These are phyloP conservation scores for Smallanthus sonchifolius DNA, from an alignment of 129 eudicot species.

Conservation along the genomic window DNA sequence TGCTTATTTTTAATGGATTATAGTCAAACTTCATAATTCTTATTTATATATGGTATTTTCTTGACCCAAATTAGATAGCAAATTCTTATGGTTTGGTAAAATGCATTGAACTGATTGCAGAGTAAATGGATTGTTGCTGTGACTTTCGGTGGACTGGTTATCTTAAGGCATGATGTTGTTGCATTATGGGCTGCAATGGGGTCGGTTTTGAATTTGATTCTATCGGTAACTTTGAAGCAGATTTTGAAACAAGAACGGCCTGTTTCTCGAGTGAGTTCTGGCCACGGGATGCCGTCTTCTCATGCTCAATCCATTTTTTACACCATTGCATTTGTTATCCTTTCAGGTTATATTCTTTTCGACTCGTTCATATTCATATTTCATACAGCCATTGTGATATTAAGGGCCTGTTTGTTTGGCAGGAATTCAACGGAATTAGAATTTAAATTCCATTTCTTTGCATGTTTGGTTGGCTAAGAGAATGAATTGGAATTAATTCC, in stretches of 20 bases:
- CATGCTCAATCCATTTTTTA: conserved; percentile 82
- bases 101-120: conserved; percentile 37
- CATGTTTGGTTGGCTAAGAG: too few relatives aligned
- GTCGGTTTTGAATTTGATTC: conserved; percentile 42
- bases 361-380: background rate
- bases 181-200: conserved; percentile 77
- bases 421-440: too few relatives aligned
- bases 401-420: too few relatives aligned
- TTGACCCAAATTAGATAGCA: background rate
- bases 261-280: conserved; percentile 41
- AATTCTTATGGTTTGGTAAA: conserved; percentile 6
- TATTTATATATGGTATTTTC: too few relatives aligned
- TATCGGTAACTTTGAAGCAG: conserved; percentile 49
- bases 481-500: too few relatives aligned
- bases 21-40: background rate
- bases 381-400: background rate
- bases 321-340: conserved; percentile 23
- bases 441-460: too few relatives aligned
- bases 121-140: conserved; percentile 69
- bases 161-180: conserved; percentile 67
- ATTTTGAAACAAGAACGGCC: conserved; percentile 80
- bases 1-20: background rate
- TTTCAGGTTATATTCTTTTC: conserved; percentile 42
- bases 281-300: conserved; percentile 95
- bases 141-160: conserved; percentile 34